These are phyloP conservation scores for Thelephora terrestris DNA, from an alignment of 1,284 basidiomycete genomes.

Conservation along the genomic window DNA sequence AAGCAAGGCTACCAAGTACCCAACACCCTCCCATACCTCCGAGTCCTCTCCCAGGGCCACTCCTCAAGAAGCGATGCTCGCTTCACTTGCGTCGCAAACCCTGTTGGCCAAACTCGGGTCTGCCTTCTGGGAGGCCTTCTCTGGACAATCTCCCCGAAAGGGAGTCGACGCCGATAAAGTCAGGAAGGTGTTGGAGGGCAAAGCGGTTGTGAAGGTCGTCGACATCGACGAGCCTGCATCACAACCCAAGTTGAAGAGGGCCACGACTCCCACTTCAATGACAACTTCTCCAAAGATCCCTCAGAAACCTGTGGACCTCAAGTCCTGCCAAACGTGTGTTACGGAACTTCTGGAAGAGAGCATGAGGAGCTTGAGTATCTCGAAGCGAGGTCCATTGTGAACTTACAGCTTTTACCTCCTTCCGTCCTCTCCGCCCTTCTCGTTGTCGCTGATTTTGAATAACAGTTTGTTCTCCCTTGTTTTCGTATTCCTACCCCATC, in stretches of 20 bases:
- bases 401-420: conserved; percentile 1
- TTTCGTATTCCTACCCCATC: no score
- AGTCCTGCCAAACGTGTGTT: conserved; percentile 11
- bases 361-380: conserved; percentile 48
- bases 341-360: conserved; percentile 47
- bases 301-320: not conserved
- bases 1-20: conserved; percentile 21
- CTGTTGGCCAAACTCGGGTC: conserved; percentile 52
- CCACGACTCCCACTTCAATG: not conserved
- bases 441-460: no score
- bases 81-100: conserved; percentile 62
- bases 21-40: conserved; percentile 23
- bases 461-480: no score
- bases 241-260: conserved; percentile 3
- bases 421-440: no score
- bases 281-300: not conserved
- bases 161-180: conserved; percentile 70
- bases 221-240: conserved; percentile 40
- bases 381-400: conserved; percentile 26
- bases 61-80: conserved; percentile 42
- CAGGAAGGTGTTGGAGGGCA: conserved; percentile 63
- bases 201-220: conserved; percentile 62
- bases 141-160: conserved; percentile 28
- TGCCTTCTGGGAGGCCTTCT: conserved; percentile 78
- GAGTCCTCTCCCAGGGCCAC: conserved; percentile 18